Evolutionary conservation across 2,329 filamentous ascomycete genomes (phyloP).

Genomic region (Byssothecium circinans): DNA sequence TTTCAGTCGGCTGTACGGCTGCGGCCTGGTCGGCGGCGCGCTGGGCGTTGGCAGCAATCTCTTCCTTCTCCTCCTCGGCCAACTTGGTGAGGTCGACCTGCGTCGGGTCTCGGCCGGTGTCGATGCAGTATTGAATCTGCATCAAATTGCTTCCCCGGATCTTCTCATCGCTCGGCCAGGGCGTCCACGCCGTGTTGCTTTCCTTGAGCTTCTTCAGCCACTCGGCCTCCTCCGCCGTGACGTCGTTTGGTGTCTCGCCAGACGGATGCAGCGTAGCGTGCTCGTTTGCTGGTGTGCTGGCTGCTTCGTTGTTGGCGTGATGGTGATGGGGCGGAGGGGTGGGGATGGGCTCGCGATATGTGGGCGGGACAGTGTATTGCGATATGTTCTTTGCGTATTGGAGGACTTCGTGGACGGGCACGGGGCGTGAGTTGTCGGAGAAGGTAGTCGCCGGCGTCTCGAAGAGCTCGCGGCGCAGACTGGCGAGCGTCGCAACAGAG

Average conservation of each 20-base stretch:
- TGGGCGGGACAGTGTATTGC: constrained; percentile 74
- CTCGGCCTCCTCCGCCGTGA: constrained; percentile 36
- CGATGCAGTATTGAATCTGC: constrained; percentile 59
- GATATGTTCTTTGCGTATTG: constrained; percentile 78
- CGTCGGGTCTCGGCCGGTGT: constrained; percentile 62
- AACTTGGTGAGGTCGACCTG: constrained; percentile 9
- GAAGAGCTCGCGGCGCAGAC: constrained; percentile 72
- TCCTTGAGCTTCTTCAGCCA: constrained; percentile 38
- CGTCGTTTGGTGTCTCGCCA: constrained; percentile 13
- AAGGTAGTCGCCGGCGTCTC: constrained; percentile 44
- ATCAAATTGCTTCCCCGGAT: constrained; percentile 71
- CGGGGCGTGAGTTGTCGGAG: constrained; percentile 47
- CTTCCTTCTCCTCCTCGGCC: constrained; percentile 10
- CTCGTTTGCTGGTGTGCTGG: constrained; percentile 27
- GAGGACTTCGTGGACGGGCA: constrained; percentile 74
- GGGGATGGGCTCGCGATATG: constrained; percentile 43
- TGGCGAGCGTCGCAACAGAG: constrained; percentile 69
- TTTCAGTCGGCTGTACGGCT: background rate
- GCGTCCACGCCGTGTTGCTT: constrained; percentile 58
- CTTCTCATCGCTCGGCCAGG: constrained; percentile 73
- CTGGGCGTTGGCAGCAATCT: constrained; percentile 8
- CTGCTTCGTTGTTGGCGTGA: constrained; percentile 35
- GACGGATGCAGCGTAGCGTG: constrained; percentile 18
- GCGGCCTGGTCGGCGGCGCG: constrained; percentile 1
- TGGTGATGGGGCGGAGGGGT: constrained; percentile 22